Conservation (phyloP, 2,329 filamentous ascomycete genomes). For the Fusarium xylarioides region DNA sequence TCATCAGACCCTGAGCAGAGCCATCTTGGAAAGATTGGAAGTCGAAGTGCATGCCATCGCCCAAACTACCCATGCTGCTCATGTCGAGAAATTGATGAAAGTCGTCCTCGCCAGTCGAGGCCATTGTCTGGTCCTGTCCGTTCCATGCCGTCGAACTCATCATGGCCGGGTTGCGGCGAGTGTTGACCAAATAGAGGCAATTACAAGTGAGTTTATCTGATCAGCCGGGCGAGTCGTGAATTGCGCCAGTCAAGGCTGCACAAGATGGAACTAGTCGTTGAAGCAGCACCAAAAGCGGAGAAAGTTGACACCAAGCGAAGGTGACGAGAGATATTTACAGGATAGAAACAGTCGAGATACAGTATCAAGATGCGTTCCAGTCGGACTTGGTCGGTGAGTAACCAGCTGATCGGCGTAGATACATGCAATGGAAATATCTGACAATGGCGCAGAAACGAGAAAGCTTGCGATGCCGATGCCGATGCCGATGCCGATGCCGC, state of each 20-base stretch:
- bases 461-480: conserved; percentile 26
- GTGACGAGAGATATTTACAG: conserved; percentile 8
- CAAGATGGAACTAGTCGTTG: conserved; percentile 2
- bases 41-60: conserved; percentile 66
- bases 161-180: conserved; percentile 47
- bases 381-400: conserved; percentile 2
- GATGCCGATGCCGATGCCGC: conserved; percentile 23
- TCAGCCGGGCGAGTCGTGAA: conserved; percentile 7
- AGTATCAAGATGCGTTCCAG: conserved; percentile 28
- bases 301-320: not conserved
- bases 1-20: conserved; percentile 47
- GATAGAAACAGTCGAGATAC: conserved; percentile 7
- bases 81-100: conserved; percentile 73
- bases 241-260: conserved; percentile 14
- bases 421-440: conserved; percentile 30
- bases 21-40: conserved; percentile 63
- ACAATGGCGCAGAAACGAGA: conserved; percentile 12
- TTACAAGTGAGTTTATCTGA: conserved; percentile 12
- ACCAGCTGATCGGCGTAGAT: conserved; percentile 24
- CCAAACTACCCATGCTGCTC: conserved; percentile 62
- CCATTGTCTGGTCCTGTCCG: conserved; percentile 64
- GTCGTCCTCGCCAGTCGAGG: conserved; percentile 64
- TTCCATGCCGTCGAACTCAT: conserved; percentile 66
- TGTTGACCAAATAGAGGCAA: conserved; percentile 19
- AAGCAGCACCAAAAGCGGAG: conserved; percentile 28